These are phyloP conservation scores for Salix udensis DNA, from an alignment of 345 rosid genomes.

Conservation along the genomic window DNA sequence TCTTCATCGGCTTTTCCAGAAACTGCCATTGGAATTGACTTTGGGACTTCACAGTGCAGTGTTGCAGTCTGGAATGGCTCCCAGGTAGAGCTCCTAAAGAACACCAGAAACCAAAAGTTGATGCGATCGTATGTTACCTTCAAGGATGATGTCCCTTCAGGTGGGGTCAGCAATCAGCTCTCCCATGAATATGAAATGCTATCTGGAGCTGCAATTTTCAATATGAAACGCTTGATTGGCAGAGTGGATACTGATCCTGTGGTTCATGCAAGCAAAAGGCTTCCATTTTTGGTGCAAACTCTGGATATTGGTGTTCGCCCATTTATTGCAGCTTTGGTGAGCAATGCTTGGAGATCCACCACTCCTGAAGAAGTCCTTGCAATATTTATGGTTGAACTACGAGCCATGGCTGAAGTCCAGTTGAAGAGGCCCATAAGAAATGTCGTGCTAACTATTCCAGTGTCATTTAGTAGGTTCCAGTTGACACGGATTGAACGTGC, in stretches of 20 bases:
- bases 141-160: constrained; percentile 66
- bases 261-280: constrained; percentile 63
- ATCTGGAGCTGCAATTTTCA: constrained; percentile 78
- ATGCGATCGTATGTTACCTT: constrained; percentile 75
- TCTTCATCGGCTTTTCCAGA: constrained; percentile 59
- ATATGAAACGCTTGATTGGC: constrained; percentile 87
- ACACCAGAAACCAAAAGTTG: constrained; percentile 66
- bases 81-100: constrained; percentile 69
- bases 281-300: constrained; percentile 84
- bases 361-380: constrained; percentile 92
- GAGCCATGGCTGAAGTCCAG: constrained; percentile 68
- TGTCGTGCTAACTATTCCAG: constrained; percentile 78
- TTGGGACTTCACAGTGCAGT: constrained; percentile 87
- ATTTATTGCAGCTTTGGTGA: constrained; percentile 70
- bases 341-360: constrained; percentile 80
- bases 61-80: constrained; percentile 83
- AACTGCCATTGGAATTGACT: constrained; percentile 76
- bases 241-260: constrained; percentile 81
- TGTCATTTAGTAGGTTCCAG: constrained; percentile 77
- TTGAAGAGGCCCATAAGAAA: constrained; percentile 68
- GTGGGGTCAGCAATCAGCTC: constrained; percentile 73
- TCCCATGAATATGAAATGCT: constrained; percentile 72
- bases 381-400: constrained; percentile 62
- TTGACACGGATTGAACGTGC: constrained; percentile 74
- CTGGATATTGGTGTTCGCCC: constrained; percentile 83